These are phyloP conservation scores for Aschersonia sp. DNA, from an alignment of 2,329 filamentous ascomycete species.

Conservation along the genomic window DNA sequence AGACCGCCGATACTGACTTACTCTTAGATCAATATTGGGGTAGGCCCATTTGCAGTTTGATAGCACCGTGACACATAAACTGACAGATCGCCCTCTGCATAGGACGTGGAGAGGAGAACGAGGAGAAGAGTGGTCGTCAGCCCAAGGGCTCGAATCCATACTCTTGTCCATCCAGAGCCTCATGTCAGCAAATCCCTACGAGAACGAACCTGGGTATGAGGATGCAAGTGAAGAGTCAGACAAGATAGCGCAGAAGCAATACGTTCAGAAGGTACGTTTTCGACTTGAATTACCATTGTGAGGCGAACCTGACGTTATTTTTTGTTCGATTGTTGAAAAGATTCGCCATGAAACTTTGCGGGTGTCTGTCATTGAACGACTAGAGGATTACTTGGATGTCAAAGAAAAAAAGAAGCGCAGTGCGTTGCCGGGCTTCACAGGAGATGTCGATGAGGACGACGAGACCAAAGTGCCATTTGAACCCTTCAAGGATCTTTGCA, in stretches of 20 bases:
- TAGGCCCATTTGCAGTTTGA: slow-evolving; percentile 23
- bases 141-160: slow-evolving; percentile 88
- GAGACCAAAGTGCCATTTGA: slow-evolving; percentile 54
- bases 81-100: slow-evolving; percentile 4
- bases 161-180: slow-evolving; percentile 91
- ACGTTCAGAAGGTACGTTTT: slow-evolving; percentile 56
- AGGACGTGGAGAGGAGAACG: slow-evolving; percentile 88
- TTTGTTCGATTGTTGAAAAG: slow-evolving; percentile 24
- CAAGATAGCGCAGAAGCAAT: slow-evolving; percentile 58
- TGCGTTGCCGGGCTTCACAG: too few species aligned
- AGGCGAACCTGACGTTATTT: too few species aligned
- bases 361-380: slow-evolving; percentile 69
- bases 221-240: slow-evolving; percentile 52
- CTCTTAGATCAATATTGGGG: slow-evolving; percentile 65
- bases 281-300: too few species aligned
- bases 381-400: slow-evolving; percentile 67
- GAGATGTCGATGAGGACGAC: slow-evolving; percentile 29
- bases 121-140: slow-evolving; percentile 92
- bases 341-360: slow-evolving; percentile 84
- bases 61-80: not conserved
- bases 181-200: slow-evolving; percentile 86
- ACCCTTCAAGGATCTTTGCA: slow-evolving; percentile 81
- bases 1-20: slow-evolving; percentile 1
- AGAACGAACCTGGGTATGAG: slow-evolving; percentile 92
- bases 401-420: slow-evolving; percentile 3